These are phyloP conservation scores for Didymella lethalis DNA, from an alignment of 2,329 filamentous ascomycete genomes.

Conservation along the genomic window DNA sequence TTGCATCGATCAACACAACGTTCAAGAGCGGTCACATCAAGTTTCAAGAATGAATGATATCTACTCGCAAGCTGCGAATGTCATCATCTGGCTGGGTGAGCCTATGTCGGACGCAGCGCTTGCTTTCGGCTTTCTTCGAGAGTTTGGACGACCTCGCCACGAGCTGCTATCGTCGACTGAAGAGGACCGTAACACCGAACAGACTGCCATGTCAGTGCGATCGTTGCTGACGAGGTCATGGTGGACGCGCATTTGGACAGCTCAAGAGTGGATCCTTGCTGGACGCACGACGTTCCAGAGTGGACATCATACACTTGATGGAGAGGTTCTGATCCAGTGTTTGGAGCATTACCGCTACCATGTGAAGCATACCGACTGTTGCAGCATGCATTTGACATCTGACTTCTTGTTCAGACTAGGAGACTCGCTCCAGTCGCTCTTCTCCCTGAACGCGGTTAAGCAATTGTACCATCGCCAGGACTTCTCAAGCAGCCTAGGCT, in stretches of 20 bases:
- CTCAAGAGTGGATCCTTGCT: conserved; percentile 17
- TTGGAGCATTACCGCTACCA: conserved; percentile 6
- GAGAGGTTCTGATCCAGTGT: conserved; percentile 6
- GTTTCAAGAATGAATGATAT: conserved; percentile 18
- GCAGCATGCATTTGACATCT: conserved; percentile 11
- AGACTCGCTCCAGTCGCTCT: conserved; percentile 11
- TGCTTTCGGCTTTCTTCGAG: conserved; percentile 9
- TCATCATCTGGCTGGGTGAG: conserved; percentile 16
- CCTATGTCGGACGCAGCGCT: conserved; percentile 8
- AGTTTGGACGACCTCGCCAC: background rate
- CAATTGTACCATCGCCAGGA: conserved; percentile 5
- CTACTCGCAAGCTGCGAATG: conserved; percentile 9
- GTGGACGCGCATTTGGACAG: conserved; percentile 17
- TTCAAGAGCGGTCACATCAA: conserved; percentile 13
- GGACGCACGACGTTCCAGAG: conserved; percentile 5
- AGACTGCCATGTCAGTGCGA: conserved; percentile 10
- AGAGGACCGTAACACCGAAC: conserved; percentile 1
- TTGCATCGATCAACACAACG: conserved; percentile 24
- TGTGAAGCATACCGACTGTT: conserved; percentile 9
- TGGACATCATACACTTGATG: conserved; percentile 6
- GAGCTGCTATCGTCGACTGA: background rate
- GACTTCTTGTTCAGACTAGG: conserved; percentile 13
- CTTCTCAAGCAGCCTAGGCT: conserved; percentile 13
- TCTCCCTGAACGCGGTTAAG: conserved; percentile 6
- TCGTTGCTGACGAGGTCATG: conserved; percentile 9